Base-by-base conservation (phyloP, 2,329 filamentous ascomycete genomes). In the Alternaria dauci region DNA sequence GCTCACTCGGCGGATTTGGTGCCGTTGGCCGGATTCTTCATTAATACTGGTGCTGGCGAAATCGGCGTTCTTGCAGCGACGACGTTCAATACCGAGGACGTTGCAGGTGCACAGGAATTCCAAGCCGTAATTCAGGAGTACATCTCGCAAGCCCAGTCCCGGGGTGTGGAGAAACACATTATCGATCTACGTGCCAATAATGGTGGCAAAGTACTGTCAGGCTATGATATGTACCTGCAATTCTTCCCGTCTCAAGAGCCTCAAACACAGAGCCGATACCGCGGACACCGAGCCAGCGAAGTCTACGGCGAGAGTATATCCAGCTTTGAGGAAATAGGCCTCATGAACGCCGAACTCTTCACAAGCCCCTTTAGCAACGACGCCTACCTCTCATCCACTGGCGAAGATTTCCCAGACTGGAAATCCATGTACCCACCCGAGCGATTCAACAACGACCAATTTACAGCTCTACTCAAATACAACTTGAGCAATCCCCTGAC, bases 111-210 rank as follows among this genome's bases (percentile, higher is more conserved):
- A 0, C 61, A 62, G 28, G 71, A 78, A 14, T 84, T 81, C 58
- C 79, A 80, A 55, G 46, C 67, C 42, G 70, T 78, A 0, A 68
- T 82, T 4, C 67, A 81, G 28, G 38, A 73, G 0, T 84, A 88
- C 68, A 78, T 89, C 14, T 73, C 78, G 0, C 73, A 80, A 26
- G 81, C 83, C n/a, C 80, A 83, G 50, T 66, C 73, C 0, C 79
- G 80, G 5, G 80, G 82, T 1, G 86, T 87, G 66, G 83, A 79
- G 25, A 88, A 86, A 68, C 79, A 91, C 7, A 81, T 91, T 47
- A 85, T 91, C 62, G 89, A 91, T 66, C 68, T 91, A 6, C 83
- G 85, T 5, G 81, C 79, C 9, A 92, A 91, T 66, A 80, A 80
- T 0, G 89, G 89, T 23, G 89, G 89, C 14, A 75, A 72, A 20